Conservation (phyloP, 371 early-diverging fungal species). For the Mucor sp. region DNA sequence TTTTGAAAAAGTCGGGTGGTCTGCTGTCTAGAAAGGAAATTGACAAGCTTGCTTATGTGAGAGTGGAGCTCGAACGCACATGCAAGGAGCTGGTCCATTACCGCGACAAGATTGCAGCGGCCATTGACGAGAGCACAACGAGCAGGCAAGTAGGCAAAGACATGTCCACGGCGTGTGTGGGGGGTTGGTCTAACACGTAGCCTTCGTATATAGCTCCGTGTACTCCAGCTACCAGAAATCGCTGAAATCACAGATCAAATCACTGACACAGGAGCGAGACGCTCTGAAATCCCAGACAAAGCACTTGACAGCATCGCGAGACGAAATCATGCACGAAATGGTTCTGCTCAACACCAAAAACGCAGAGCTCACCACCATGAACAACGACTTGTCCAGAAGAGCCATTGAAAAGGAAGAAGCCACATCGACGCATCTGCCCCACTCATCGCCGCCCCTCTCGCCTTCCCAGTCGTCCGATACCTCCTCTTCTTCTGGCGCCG, state of each 20-base stretch:
- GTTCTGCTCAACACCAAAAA: conserved; percentile 55
- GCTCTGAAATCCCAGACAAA: conserved; percentile 24
- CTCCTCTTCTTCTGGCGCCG: too few relatives aligned
- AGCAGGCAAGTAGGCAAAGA: conserved; percentile 6
- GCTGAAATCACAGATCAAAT: conserved; percentile 25
- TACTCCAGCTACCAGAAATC: conserved; percentile 22
- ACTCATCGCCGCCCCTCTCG: conserved; percentile 12
- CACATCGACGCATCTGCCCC: background rate
- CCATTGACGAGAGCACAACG: conserved; percentile 11
- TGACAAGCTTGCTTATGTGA: conserved; percentile 17
- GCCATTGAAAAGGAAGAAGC: conserved; percentile 35
- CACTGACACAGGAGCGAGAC: conserved; percentile 28
- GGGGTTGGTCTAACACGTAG: background rate
- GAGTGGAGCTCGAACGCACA: conserved; percentile 29
- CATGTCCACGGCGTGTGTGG: too few relatives aligned
- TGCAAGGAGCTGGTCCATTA: conserved; percentile 26
- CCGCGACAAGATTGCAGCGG: conserved; percentile 19
- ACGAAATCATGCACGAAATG: conserved; percentile 55
- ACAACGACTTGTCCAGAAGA: conserved; percentile 56
- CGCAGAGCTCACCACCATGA: conserved; percentile 55
- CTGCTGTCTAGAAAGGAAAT: conserved; percentile 29
- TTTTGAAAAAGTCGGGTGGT: conserved; percentile 12
- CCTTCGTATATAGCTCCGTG: background rate
- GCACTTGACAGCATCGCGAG: conserved; percentile 18
- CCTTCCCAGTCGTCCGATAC: conserved; percentile 14